Conservation (phyloP, 257 asterid species). For the Nicotiana paniculata region DNA sequence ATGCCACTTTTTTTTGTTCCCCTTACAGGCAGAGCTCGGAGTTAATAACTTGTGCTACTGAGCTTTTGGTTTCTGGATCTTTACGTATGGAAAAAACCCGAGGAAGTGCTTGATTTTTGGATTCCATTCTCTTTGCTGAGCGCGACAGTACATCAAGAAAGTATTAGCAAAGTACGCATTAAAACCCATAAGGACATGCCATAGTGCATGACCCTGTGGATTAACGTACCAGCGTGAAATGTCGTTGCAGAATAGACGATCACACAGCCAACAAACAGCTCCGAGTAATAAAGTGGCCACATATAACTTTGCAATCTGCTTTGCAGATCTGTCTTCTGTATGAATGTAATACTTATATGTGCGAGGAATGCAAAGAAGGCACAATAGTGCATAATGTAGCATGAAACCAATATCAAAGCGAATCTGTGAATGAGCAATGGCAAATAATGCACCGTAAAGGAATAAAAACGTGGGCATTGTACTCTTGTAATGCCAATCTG, state of each 20-base stretch:
- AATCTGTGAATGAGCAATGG: slow-evolving; percentile 64
- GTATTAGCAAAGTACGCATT: slow-evolving; percentile 81
- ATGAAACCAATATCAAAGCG: slow-evolving; percentile 62
- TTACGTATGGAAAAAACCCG: slow-evolving; percentile 66
- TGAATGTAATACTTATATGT: slow-evolving; percentile 80
- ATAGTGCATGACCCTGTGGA: slow-evolving; percentile 91
- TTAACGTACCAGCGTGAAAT: slow-evolving; percentile 52
- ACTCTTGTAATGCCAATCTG: slow-evolving; percentile 94
- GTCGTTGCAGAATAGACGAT: slow-evolving; percentile 52
- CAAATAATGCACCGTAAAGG: slow-evolving; percentile 75
- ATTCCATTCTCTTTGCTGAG: slow-evolving; percentile 81
- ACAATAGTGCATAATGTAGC: slow-evolving; percentile 75
- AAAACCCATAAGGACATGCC: slow-evolving; percentile 90
- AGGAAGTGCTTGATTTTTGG: slow-evolving; percentile 56
- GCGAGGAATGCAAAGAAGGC: slow-evolving; percentile 93
- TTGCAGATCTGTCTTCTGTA: slow-evolving; percentile 73
- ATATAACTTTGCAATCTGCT: slow-evolving; percentile 67
- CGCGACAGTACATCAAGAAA: slow-evolving; percentile 90
- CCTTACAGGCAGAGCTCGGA: background rate
- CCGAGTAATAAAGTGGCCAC: slow-evolving; percentile 46
- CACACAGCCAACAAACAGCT: slow-evolving; percentile 66
- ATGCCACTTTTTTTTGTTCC: background rate
- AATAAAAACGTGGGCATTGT: slow-evolving; percentile 92
- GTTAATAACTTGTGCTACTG: slow-evolving; percentile 32
- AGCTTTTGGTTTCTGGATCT: slow-evolving; percentile 71